Conservation (phyloP, 371 early-diverging fungal species). For the Mucor indicus region DNA sequence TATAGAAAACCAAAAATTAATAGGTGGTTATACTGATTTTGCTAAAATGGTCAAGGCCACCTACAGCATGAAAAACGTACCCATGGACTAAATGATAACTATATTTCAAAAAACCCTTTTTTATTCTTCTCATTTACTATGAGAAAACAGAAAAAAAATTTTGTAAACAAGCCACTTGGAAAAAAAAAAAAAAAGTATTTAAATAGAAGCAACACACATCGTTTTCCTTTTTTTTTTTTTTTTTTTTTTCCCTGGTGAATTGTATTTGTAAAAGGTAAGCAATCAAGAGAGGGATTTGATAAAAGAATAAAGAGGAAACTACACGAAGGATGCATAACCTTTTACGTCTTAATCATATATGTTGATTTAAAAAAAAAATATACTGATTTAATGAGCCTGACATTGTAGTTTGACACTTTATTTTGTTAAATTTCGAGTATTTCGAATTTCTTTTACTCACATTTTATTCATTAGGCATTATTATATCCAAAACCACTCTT, state of each 20-base stretch:
- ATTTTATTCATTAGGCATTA: too few species aligned
- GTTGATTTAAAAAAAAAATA: slow-evolving; percentile 24
- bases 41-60: slow-evolving; percentile 29
- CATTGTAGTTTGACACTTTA: too few species aligned
- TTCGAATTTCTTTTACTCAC: too few species aligned
- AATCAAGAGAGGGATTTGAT: neutral
- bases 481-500: too few species aligned
- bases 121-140: too few species aligned
- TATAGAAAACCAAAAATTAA: slow-evolving; percentile 24
- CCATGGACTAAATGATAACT: slow-evolving; percentile 15
- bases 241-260: neutral
- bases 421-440: too few species aligned
- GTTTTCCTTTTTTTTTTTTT: neutral
- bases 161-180: neutral
- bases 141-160: neutral
- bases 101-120: neutral
- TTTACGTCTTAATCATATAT: slow-evolving; percentile 24
- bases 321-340: slow-evolving; percentile 20
- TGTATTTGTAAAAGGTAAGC: neutral
- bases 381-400: slow-evolving; percentile 37
- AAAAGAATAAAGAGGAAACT: neutral
- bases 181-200: neutral
- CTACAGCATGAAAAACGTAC: slow-evolving; percentile 21
- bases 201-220: neutral
- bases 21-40: slow-evolving; percentile 54